Evolutionary conservation across 768 basidiomycete genomes (phyloP), one percentile per base, ranked within the genome.

Genomic region (Pulveroboletus frians): DNA sequence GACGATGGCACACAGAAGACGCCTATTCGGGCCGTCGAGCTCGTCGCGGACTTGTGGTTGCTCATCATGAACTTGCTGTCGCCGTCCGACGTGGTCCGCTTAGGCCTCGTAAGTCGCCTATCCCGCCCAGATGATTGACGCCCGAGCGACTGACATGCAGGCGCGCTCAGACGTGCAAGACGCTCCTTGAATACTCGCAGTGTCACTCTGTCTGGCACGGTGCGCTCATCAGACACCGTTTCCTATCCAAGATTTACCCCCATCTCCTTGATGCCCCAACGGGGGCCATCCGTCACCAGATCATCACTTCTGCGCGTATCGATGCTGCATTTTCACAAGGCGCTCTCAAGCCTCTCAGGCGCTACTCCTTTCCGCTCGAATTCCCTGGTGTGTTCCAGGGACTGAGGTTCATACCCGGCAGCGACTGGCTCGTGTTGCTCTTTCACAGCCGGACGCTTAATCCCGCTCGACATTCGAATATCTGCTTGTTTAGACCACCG

Each of bases 401-500:
- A 29, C 39, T 66, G 47, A 64, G 53, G 36, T 67, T 68, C 46
- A 11, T 63, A 38, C 61, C 64, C 8, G 64, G 64, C 8, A 56
- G 56, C 34, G 54, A 62, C 43, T 65, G 64, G 64, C 56, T 65
- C 1, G 63, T 65, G 14, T 42, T 67, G 23, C 55, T 67, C 15
- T 67, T 67, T 37, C 64, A 65, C 44, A 65, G 64, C 29, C 58
- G 66, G 7, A 59, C 50, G 17, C 58, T 63, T 21, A 66, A 66
- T 27, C 66, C 66, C 15, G 47, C 51, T 0, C 61, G 61, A 6
- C 63, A 66, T 43, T 66, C 64, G 2, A 66, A 68, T 11, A 46
- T 66, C 9, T 68, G 64, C 34, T 43, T 66, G 31, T 55, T 66
- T 27, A 61, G 47, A 46, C 63, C 58, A 3, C 52, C 59, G 17